Evolutionary conservation across 305 asterid genomes (phyloP).

Genomic region (Rubia tinctorum): DNA sequence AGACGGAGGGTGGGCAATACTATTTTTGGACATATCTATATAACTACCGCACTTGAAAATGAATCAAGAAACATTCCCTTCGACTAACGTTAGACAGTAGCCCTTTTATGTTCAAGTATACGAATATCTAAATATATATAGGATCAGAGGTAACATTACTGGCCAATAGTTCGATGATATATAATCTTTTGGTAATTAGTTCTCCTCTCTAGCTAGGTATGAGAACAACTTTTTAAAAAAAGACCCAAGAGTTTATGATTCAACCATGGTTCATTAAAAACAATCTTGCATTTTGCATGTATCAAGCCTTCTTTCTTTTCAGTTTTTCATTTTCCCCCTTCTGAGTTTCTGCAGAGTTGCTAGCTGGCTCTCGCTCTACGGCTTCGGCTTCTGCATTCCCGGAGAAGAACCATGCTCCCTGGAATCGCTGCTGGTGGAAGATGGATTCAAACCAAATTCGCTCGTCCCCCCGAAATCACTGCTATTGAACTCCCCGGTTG

Average conservation of each 20-base stretch:
- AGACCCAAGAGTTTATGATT: not conserved
- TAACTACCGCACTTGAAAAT: not conserved
- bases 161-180: not conserved
- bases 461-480: constrained; percentile 41
- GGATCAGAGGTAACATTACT: not conserved
- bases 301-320: not conserved
- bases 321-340: not conserved
- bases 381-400: constrained; percentile 7
- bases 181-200: not conserved
- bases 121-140: not conserved
- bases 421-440: constrained; percentile 35
- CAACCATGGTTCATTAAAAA: not conserved
- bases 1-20: too few relatives aligned
- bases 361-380: not conserved
- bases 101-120: not conserved
- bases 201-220: not conserved
- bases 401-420: constrained; percentile 7
- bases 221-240: not conserved
- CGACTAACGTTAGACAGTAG: not conserved
- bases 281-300: not conserved
- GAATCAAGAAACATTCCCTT: not conserved
- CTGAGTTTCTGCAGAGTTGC: not conserved
- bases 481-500: constrained; percentile 33
- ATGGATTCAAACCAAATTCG: constrained; percentile 44
- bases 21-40: not conserved